These are phyloP conservation scores for Talaromyces piceae DNA, from an alignment of 2,329 filamentous ascomycete species.

Conservation along the genomic window DNA sequence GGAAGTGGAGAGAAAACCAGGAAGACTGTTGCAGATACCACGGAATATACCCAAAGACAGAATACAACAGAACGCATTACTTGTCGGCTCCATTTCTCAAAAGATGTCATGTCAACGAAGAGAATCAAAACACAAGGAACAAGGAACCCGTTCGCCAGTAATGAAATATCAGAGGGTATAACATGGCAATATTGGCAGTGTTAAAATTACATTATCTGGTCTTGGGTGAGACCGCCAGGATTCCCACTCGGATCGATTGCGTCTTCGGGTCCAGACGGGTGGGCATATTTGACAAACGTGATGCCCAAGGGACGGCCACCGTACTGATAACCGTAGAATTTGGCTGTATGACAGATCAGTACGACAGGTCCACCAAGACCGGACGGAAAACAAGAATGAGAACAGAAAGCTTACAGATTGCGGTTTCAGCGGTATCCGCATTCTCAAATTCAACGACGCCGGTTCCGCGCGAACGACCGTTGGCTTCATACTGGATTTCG, in stretches of 20 bases:
- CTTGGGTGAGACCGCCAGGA: conserved; percentile 71
- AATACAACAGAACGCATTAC: neutral
- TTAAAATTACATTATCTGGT: conserved; percentile 86
- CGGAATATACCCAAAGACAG: neutral
- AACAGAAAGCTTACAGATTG: conserved; percentile 55
- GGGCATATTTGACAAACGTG: conserved; percentile 89
- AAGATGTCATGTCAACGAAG: too few species aligned
- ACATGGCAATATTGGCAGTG: conserved; percentile 2
- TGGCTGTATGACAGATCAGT: conserved; percentile 45
- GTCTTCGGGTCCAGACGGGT: conserved; percentile 54
- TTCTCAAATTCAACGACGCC: conserved; percentile 93
- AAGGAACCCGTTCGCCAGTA: neutral
- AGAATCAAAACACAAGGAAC: too few species aligned
- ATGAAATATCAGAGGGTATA: neutral
- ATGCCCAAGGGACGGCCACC: conserved; percentile 88
- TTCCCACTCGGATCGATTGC: conserved; percentile 76
- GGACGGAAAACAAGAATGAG: neutral
- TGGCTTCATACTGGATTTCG: conserved; percentile 98
- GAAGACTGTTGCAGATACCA: too few species aligned
- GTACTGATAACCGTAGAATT: conserved; percentile 97
- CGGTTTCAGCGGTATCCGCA: conserved; percentile 77
- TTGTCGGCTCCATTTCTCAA: neutral
- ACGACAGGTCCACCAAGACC: too few species aligned
- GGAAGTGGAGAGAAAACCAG: too few species aligned
- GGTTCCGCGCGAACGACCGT: conserved; percentile 86